Evolutionary conservation across 2,329 filamentous ascomycete species (phyloP), one percentile per base, ranked within the genome.

Genomic region (Microcera coccophila): DNA sequence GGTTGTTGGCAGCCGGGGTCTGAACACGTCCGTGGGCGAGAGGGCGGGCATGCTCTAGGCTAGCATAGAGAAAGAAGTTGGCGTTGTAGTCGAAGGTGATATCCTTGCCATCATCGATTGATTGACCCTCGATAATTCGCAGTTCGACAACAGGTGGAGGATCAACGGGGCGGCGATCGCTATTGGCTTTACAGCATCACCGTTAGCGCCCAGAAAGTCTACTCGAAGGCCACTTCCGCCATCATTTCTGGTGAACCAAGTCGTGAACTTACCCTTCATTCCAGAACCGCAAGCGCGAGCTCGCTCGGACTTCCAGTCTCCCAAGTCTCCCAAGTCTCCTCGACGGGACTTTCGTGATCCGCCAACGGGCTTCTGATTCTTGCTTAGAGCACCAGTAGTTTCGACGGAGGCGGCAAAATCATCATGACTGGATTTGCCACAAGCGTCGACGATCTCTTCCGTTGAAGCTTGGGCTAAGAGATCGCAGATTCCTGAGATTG

Each of bases 41-140:
- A 21, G 82, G 80, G 28, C 90, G 86, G 20, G 89, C 86, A 56
- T 88, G 83, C 62, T 96, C 90, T 45, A 98, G 76, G 5, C 90
- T 96, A 39, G 90, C 88, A 59, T 89, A 97, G 31, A 97, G 82
- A 70, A 98, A 97, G 78, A 97, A 97, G 68, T 95, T 95, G 62
- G 90, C 90, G 62, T 95, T 91, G 73, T 96, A 95, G 45, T 82
- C 79, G 59, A 95, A 95, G 2, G 93, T 97, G 59, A 90, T 80
- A 48, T 90, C 85, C 61, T 76, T 75, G 42, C 78, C 77, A 39
- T 73, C 68, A 37, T 79, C 74, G 18, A 82, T 73, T 19, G 82
- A 71, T 24, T 74, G 68, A 26, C 84, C 87, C 61, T 95, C 87
- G 57, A 82, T 89, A 51, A 97, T 86, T 53, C 84, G 85, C 48